Percentiles rank a stretch among this genome's conserved stretches.
Conservation (phyloP, 2,329 filamentous ascomycete species). For the Paecilomyces niveus region DNA sequence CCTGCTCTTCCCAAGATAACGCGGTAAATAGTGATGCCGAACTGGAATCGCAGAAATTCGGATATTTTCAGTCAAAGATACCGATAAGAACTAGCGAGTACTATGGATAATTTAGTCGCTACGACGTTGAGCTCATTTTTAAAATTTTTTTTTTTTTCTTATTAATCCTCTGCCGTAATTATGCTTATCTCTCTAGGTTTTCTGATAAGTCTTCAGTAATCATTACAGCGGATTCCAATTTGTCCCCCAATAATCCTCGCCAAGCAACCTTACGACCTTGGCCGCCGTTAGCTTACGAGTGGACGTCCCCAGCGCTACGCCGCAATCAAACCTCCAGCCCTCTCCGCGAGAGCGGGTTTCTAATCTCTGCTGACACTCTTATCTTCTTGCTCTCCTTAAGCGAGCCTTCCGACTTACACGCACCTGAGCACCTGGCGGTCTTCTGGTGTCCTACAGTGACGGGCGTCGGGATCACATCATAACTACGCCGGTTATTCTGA, state of each 20-base stretch:
- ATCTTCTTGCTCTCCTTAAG: background rate
- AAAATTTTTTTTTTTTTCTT: background rate
- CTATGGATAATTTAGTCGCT: no score
- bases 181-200: background rate
- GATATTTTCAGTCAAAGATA: no score
- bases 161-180: background rate
- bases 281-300: background rate
- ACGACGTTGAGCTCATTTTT: background rate
- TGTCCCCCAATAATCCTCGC: background rate
- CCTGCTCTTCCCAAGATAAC: no score
- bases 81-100: no score
- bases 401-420: background rate
- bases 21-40: no score
- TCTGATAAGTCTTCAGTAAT: background rate
- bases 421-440: background rate
- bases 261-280: background rate
- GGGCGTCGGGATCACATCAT: background rate
- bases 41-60: no score
- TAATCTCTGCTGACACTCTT: background rate
- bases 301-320: background rate
- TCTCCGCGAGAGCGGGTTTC: background rate
- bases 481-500: background rate
- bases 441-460: background rate
- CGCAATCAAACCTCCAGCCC: background rate
- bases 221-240: background rate